Conservation (phyloP, 164 flowering plant genomes). For the Liquidambar formosana region DNA sequence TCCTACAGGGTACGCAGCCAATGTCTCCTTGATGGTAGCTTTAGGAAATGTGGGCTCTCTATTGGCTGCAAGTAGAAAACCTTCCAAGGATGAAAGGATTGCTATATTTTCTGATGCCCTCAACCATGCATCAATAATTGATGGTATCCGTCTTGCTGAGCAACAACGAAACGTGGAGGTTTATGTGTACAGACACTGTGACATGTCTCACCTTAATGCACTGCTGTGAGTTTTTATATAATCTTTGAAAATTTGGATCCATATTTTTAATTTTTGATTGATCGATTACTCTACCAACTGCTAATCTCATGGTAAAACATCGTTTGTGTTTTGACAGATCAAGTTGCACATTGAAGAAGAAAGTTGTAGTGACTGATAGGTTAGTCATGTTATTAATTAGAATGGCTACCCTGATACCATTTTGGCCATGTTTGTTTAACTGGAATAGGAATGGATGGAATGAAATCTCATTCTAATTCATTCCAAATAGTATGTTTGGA, state of each 20-base stretch:
- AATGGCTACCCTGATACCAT: background rate
- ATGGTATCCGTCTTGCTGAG: conserved; percentile 94
- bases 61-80: conserved; percentile 42
- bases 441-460: too few relatives aligned
- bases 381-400: conserved; percentile 25
- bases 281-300: background rate
- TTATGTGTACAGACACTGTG: conserved; percentile 82
- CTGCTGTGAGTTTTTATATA: conserved; percentile 68
- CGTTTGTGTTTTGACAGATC: conserved; percentile 51
- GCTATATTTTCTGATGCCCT: conserved; percentile 92
- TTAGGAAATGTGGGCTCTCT: conserved; percentile 75
- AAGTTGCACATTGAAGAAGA: conserved; percentile 66
- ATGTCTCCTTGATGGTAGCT: conserved; percentile 86
- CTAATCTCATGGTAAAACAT: conserved; percentile 5
- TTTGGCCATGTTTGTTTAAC: too few relatives aligned
- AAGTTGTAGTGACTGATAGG: conserved; percentile 93
- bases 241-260: too few relatives aligned
- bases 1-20: conserved; percentile 95
- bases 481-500: too few relatives aligned
- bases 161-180: conserved; percentile 50
- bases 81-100: conserved; percentile 53
- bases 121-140: conserved; percentile 94
- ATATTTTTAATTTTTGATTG: background rate
- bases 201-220: conserved; percentile 73
- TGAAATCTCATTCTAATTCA: too few relatives aligned